Percentiles rank a stretch among this genome's conserved stretches.
Conservation (phyloP, 164 flowering plant genomes). For the Magnolia kwangsiensis region DNA sequence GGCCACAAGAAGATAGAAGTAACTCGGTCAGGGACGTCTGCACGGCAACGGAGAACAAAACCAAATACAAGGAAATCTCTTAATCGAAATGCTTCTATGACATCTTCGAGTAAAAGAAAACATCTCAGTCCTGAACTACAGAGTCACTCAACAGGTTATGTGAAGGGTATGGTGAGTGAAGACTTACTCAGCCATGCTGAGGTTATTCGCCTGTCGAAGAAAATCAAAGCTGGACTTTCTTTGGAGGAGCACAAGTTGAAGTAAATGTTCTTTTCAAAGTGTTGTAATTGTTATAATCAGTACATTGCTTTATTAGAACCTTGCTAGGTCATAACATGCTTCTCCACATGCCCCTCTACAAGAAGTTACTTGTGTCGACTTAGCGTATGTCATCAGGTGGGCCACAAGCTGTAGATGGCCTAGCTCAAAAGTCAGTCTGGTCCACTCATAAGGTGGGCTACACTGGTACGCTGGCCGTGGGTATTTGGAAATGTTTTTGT, state of each 20-base stretch:
- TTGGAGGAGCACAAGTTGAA: slow-evolving; percentile 68
- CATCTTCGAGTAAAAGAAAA: slow-evolving; percentile 21
- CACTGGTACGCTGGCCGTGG: no score
- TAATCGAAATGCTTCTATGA: slow-evolving; percentile 14
- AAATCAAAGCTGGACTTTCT: slow-evolving; percentile 65
- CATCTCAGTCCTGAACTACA: slow-evolving; percentile 45
- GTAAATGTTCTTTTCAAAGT: slow-evolving; percentile 22
- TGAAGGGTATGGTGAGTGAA: slow-evolving; percentile 60
- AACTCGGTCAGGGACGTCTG: slow-evolving; percentile 73
- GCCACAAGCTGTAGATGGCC: not conserved
- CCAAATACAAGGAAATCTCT: slow-evolving; percentile 30
- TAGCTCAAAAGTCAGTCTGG: not conserved
- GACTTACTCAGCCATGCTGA: slow-evolving; percentile 71
- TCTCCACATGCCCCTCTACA: not conserved
- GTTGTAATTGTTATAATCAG: no score
- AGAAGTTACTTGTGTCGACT: not conserved
- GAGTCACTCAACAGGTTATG: slow-evolving; percentile 57
- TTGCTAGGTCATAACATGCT: not conserved
- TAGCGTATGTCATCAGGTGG: not conserved
- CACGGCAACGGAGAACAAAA: slow-evolving; percentile 62
- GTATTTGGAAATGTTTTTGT: not conserved
- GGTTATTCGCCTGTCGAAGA: slow-evolving; percentile 66
- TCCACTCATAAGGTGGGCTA: not conserved
- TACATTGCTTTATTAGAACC: not conserved
- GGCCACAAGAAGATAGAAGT: slow-evolving; percentile 33